Conservation (phyloP, 768 basidiomycete species). For the Boletus fagicola region DNA sequence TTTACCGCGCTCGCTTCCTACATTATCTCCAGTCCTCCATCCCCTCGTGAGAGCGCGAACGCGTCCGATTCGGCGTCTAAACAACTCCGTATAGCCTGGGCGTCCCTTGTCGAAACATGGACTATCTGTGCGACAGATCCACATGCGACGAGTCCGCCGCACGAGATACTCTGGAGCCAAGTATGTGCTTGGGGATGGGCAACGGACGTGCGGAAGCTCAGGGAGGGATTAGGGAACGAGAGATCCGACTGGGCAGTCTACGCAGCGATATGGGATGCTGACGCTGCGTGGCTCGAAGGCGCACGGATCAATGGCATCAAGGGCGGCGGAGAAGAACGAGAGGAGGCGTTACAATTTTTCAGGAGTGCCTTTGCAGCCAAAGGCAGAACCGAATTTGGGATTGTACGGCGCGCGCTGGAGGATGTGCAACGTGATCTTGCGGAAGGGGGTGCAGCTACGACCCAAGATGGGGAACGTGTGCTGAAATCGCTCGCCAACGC, state of each 20-base stretch:
- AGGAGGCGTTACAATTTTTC: constrained; percentile 35
- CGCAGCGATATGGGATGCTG: constrained; percentile 37
- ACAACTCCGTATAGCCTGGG: constrained; percentile 50
- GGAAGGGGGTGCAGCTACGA: background rate
- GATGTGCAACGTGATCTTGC: constrained; percentile 33
- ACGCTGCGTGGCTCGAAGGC: constrained; percentile 75
- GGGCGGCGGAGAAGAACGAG: constrained; percentile 64
- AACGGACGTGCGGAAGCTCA: constrained; percentile 48
- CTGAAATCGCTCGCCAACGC: constrained; percentile 34
- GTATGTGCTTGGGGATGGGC: constrained; percentile 77
- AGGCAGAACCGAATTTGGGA: constrained; percentile 32
- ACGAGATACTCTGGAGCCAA: constrained; percentile 90
- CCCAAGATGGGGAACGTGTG: constrained; percentile 6
- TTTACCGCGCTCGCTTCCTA: constrained; percentile 51
- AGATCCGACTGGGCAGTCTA: constrained; percentile 32
- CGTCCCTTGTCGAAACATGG: constrained; percentile 66
- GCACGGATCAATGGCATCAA: constrained; percentile 65
- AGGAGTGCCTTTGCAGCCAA: constrained; percentile 39
- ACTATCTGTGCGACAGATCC: constrained; percentile 85
- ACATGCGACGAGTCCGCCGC: constrained; percentile 79
- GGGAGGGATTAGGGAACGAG: constrained; percentile 33
- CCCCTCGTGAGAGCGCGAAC: constrained; percentile 19
- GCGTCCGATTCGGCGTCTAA: background rate
- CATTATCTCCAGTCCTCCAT: constrained; percentile 33
- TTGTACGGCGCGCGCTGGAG: constrained; percentile 39